Percentiles rank a stretch among this genome's conserved stretches.
phyloP scores from a whole-genome alignment of 164 flowering plant species.

The Buxus sempervirens region DNA sequence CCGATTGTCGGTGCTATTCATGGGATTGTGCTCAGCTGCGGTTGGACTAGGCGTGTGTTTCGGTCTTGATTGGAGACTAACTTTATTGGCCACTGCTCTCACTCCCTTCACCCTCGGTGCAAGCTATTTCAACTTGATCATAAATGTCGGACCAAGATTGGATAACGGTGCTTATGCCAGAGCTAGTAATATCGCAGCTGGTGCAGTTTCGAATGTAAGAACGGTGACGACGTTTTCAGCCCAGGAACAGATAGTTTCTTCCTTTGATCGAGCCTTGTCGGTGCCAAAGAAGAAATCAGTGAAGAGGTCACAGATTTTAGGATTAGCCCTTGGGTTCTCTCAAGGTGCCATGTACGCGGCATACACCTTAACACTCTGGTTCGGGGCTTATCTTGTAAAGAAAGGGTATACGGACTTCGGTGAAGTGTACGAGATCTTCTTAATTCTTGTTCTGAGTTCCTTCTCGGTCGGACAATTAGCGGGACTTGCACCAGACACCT shows the following conservation, averaged over 20 bases:
- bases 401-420: slow-evolving; percentile 36
- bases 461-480: slow-evolving; percentile 82
- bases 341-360: slow-evolving; percentile 87
- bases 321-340: slow-evolving; percentile 55
- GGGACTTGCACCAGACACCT: slow-evolving; percentile 80
- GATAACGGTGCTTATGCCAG: slow-evolving; percentile 54
- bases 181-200: slow-evolving; percentile 71
- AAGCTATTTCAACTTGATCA: slow-evolving; percentile 63
- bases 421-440: slow-evolving; percentile 56
- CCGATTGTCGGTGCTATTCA: slow-evolving; percentile 52
- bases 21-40: slow-evolving; percentile 65
- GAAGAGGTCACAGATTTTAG: slow-evolving; percentile 52
- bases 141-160: slow-evolving; percentile 59
- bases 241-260: slow-evolving; percentile 46
- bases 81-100: slow-evolving; percentile 50
- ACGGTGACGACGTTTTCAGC: slow-evolving; percentile 69
- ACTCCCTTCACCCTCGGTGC: slow-evolving; percentile 81
- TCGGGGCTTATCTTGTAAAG: slow-evolving; percentile 55
- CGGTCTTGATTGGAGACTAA: slow-evolving; percentile 41
- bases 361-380: slow-evolving; percentile 59
- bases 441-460: slow-evolving; percentile 70
- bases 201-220: slow-evolving; percentile 65
- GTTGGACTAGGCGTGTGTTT: slow-evolving; percentile 51
- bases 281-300: slow-evolving; percentile 51
- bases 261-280: slow-evolving; percentile 52